These are phyloP conservation scores for Fusarium nanum DNA, from an alignment of 2,329 filamentous ascomycete genomes.

Conservation along the genomic window DNA sequence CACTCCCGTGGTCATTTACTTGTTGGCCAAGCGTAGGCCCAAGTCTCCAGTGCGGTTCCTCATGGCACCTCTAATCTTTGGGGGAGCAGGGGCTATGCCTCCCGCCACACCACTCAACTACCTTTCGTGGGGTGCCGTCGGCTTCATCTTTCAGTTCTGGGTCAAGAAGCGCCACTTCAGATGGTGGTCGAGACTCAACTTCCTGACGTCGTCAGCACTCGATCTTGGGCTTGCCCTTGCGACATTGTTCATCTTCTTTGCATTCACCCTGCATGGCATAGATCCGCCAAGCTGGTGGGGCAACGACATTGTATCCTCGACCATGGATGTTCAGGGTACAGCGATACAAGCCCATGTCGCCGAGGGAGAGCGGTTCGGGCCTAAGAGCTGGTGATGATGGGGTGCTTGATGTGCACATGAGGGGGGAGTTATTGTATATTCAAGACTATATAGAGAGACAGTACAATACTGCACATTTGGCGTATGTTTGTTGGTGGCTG, in stretches of 20 bases:
- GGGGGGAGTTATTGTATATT: constrained; percentile 1
- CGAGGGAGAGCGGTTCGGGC: constrained; percentile 71
- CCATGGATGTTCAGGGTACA: constrained; percentile 70
- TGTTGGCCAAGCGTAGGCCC: constrained; percentile 62
- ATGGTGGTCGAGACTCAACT: constrained; percentile 82
- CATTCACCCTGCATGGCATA: constrained; percentile 72
- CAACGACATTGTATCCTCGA: constrained; percentile 67
- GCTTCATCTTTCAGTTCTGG: constrained; percentile 75
- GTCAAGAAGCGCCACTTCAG: constrained; percentile 71
- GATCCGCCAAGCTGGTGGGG: constrained; percentile 77
- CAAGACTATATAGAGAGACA: background rate
- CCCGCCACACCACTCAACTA: constrained; percentile 80
- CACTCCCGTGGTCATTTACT: constrained; percentile 64
- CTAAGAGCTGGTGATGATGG: constrained; percentile 60
- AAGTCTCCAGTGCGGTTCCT: constrained; percentile 63
- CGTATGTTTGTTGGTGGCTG: constrained; percentile 17
- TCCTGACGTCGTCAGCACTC: constrained; percentile 75
- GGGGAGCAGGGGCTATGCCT: constrained; percentile 67
- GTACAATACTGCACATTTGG: background rate
- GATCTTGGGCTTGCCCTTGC: constrained; percentile 75
- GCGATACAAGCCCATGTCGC: constrained; percentile 67
- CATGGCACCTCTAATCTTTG: constrained; percentile 73
- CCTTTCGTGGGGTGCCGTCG: constrained; percentile 78
- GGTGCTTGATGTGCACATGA: background rate
- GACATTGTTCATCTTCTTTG: constrained; percentile 77